A percentile compares a stretch with the other conserved stretches of the same genome.
phyloP scores from a whole-genome alignment of 805 yeast genomes.

The Groenewaldozyma tartarivorans region DNA sequence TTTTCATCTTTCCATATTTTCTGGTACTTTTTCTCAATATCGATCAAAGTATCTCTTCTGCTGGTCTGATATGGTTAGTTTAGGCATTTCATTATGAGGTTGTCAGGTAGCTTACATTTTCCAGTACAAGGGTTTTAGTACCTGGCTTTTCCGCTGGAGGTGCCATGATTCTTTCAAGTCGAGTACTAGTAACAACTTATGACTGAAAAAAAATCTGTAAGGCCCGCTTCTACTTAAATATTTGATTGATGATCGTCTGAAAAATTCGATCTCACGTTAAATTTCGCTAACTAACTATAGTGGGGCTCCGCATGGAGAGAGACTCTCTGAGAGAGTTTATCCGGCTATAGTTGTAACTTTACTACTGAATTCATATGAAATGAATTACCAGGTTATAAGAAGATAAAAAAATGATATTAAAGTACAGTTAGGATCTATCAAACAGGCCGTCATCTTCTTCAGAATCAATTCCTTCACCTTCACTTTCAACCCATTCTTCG shows the following conservation, averaged over 20 bases:
- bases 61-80: slow-evolving; percentile 43
- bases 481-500: slow-evolving; percentile 30
- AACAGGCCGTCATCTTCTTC: slow-evolving; percentile 54
- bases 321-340: too few relatives aligned
- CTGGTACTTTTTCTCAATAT: slow-evolving; percentile 82
- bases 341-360: too few relatives aligned
- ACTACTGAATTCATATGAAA: too few relatives aligned
- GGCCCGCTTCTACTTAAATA: too few relatives aligned
- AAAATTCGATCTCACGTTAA: too few relatives aligned
- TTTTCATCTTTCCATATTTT: slow-evolving; percentile 79
- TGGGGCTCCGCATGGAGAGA: too few relatives aligned
- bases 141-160: slow-evolving; percentile 10
- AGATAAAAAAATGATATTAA: too few relatives aligned
- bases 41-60: slow-evolving; percentile 90
- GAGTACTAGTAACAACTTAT: too few relatives aligned
- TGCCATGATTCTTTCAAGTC: not conserved
- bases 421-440: slow-evolving; percentile 39
- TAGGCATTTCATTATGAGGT: not conserved
- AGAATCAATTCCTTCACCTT: slow-evolving; percentile 35
- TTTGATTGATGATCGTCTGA: too few relatives aligned
- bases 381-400: too few relatives aligned
- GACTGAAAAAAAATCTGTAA: too few relatives aligned
- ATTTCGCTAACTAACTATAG: too few relatives aligned
- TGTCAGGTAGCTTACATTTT: slow-evolving; percentile 16
- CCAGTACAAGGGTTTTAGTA: slow-evolving; percentile 22